Evolutionary conservation across 345 rosid species (phyloP).

Genomic region (Garcia nutans): DNA sequence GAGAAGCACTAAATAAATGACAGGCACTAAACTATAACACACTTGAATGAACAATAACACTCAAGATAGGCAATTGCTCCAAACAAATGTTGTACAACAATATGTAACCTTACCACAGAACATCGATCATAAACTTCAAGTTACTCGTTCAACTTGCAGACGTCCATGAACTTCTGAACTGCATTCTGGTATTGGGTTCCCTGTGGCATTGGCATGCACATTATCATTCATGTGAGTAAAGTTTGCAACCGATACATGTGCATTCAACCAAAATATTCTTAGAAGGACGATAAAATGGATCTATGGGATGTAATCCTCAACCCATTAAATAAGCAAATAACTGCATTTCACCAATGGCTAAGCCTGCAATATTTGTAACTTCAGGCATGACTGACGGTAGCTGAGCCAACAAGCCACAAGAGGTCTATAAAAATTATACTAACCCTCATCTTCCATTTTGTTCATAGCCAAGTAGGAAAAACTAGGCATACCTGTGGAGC

Average conservation of each 20-base stretch:
- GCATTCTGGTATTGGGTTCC: constrained; percentile 94
- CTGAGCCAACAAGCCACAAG: no score
- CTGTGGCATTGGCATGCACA: constrained; percentile 35
- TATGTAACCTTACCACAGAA: background rate
- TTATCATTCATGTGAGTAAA: background rate
- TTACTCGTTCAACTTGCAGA: constrained; percentile 74
- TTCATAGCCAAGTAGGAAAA: no score
- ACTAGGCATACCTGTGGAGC: no score
- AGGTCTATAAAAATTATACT: no score
- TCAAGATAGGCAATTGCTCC: no score
- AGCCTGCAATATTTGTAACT: no score
- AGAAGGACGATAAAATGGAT: background rate
- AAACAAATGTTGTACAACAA: background rate
- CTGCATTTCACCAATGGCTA: background rate
- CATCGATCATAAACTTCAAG: background rate
- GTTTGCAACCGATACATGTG: background rate
- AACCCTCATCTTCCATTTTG: no score
- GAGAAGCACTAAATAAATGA: no score
- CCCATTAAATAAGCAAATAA: background rate
- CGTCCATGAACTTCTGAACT: constrained; percentile 73
- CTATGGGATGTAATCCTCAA: background rate
- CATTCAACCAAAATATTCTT: background rate
- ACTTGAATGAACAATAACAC: no score
- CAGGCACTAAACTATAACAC: no score
- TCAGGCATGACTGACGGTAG: no score